Percentiles rank a stretch among this genome's conserved stretches.
Evolutionary conservation across 2,329 filamentous ascomycete species (phyloP).

Genomic region (Diaporthe sp.): DNA sequence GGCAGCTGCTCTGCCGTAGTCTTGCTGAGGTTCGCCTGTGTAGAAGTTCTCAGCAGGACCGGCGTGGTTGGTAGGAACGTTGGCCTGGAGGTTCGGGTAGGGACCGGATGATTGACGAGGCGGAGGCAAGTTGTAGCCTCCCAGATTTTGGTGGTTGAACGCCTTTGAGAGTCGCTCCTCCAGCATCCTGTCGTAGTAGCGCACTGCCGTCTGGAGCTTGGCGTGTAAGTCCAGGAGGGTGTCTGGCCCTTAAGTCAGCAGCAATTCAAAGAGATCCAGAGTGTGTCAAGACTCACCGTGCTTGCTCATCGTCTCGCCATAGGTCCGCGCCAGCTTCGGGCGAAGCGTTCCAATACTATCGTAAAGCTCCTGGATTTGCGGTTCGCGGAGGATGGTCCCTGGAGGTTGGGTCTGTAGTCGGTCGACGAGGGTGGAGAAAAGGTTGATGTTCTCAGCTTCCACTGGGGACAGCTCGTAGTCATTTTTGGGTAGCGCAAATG

Average conservation of each 20-base stretch:
- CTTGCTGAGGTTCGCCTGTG: constrained; percentile 69
- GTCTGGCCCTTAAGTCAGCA: constrained; percentile 66
- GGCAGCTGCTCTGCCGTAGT: constrained; percentile 61
- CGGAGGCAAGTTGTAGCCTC: constrained; percentile 71
- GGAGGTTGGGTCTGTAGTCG: constrained; percentile 94
- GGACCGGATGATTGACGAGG: constrained; percentile 67
- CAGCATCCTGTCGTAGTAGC: constrained; percentile 98
- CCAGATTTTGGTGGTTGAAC: constrained; percentile 83
- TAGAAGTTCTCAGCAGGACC: constrained; percentile 85
- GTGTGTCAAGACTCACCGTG: constrained; percentile 74
- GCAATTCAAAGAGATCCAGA: constrained; percentile 35
- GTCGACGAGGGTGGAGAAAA: constrained; percentile 95
- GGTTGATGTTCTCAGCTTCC: constrained; percentile 96
- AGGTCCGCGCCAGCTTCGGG: constrained; percentile 93
- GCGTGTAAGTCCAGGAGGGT: constrained; percentile 93
- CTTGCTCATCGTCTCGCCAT: constrained; percentile 99
- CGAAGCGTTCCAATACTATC: constrained; percentile 95
- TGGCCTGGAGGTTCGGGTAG: constrained; percentile 78
- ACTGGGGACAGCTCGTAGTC: constrained; percentile 94
- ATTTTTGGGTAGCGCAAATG: constrained; percentile 79
- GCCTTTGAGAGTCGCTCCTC: constrained; percentile 95
- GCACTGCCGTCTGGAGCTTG: constrained; percentile 94
- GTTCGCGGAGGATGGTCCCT: constrained; percentile 94
- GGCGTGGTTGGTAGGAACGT: constrained; percentile 56
- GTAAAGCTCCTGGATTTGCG: constrained; percentile 97